Evolutionary conservation across 2,329 filamentous ascomycete genomes (phyloP).

Genomic region (Bipolaris zeicola): DNA sequence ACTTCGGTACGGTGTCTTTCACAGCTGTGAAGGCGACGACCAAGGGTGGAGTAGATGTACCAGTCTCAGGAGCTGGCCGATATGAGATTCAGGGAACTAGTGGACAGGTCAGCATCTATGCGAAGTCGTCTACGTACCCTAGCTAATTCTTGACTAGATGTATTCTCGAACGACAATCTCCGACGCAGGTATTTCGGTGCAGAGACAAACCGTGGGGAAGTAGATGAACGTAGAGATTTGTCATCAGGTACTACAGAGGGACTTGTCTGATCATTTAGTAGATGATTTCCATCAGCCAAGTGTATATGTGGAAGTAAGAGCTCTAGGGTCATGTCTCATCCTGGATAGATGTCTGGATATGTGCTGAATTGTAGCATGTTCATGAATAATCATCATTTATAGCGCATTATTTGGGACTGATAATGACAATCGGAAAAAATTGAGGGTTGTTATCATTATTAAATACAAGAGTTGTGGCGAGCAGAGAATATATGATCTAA

Average conservation of each 20-base stretch:
- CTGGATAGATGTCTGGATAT: neutral
- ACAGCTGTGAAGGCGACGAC: slow-evolving; percentile 26
- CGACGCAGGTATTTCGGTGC: slow-evolving; percentile 17
- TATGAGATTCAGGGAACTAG: slow-evolving; percentile 36
- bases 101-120: slow-evolving; percentile 22
- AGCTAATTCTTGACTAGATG: slow-evolving; percentile 18
- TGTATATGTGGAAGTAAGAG: neutral
- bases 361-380: neutral
- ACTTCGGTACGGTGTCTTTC: slow-evolving; percentile 28
- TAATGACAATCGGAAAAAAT: too few species aligned
- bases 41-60: slow-evolving; percentile 24
- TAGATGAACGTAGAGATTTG: neutral
- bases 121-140: neutral
- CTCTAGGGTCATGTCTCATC: neutral
- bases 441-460: neutral
- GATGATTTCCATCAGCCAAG: too few species aligned
- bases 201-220: slow-evolving; percentile 8
- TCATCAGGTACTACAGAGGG: neutral
- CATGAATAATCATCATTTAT: neutral
- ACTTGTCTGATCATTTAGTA: too few species aligned
- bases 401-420: neutral
- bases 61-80: slow-evolving; percentile 23
- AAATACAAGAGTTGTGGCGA: neutral
- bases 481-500: neutral
- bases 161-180: slow-evolving; percentile 32